A percentile compares a stretch with the other conserved stretches of the same genome.
phyloP scores from a whole-genome alignment of 495 filamentous ascomycete species.

The Hypoxylon fragiforme region DNA sequence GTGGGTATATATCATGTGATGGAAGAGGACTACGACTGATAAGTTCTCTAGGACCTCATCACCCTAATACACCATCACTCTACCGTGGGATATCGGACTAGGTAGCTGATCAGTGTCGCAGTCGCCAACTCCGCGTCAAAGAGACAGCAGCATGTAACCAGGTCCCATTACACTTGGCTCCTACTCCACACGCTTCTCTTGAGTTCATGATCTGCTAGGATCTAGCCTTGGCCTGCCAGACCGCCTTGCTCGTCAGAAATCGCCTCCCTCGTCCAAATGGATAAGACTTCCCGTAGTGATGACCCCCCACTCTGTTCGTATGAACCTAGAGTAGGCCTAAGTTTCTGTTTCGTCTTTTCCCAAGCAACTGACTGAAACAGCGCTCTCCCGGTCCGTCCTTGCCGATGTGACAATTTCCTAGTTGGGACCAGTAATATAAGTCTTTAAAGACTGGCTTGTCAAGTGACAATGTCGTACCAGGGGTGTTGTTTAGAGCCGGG shows the following conservation, averaged over 20 bases:
- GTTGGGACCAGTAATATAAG: constrained; percentile 31
- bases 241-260: constrained; percentile 26
- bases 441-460: constrained; percentile 28
- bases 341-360: constrained; percentile 19
- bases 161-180: constrained; percentile 13
- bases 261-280: constrained; percentile 29
- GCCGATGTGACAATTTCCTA: constrained; percentile 48
- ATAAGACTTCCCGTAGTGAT: constrained; percentile 26
- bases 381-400: constrained; percentile 49
- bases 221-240: constrained; percentile 30
- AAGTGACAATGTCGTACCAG: constrained; percentile 39
- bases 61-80: constrained; percentile 23
- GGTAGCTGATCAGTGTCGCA: constrained; percentile 29
- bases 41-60: constrained; percentile 4
- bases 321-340: constrained; percentile 20
- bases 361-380: constrained; percentile 35
- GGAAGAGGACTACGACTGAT: constrained; percentile 21
- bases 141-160: constrained; percentile 12
- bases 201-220: constrained; percentile 26
- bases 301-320: constrained; percentile 31
- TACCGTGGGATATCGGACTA: constrained; percentile 22
- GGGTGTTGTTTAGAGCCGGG: constrained; percentile 9
- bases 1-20: constrained; percentile 27
- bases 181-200: constrained; percentile 26
- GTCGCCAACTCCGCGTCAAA: constrained; percentile 15